These are phyloP conservation scores for Trichoderma cornu-damae DNA, from an alignment of 2,329 filamentous ascomycete genomes.

Conservation along the genomic window DNA sequence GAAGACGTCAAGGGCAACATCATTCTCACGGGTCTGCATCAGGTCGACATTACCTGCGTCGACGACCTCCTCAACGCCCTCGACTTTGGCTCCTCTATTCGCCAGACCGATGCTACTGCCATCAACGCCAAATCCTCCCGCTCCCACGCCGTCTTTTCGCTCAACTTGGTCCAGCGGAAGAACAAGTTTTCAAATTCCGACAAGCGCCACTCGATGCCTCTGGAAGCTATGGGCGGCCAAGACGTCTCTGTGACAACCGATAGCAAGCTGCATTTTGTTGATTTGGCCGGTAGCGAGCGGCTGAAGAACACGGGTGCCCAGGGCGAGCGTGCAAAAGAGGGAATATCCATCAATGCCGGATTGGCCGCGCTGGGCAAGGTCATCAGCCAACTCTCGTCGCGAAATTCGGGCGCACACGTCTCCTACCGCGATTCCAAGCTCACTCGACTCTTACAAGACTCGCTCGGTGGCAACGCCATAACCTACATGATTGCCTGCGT, in stretches of 20 bases:
- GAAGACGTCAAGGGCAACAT: slow-evolving; percentile 95
- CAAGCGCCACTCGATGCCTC: slow-evolving; percentile 80
- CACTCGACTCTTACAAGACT: slow-evolving; percentile 91
- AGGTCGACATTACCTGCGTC: slow-evolving; percentile 82
- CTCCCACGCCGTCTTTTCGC: slow-evolving; percentile 93
- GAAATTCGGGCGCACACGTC: slow-evolving; percentile 80
- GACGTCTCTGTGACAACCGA: slow-evolving; percentile 77
- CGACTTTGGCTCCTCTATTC: slow-evolving; percentile 87
- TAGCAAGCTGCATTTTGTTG: slow-evolving; percentile 98
- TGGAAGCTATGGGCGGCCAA: slow-evolving; percentile 67
- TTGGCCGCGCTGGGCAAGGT: slow-evolving; percentile 94
- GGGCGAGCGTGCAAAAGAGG: slow-evolving; percentile 88
- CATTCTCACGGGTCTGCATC: slow-evolving; percentile 80
- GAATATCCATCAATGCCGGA: slow-evolving; percentile 96
- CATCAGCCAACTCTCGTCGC: slow-evolving; percentile 93
- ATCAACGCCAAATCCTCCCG: slow-evolving; percentile 97
- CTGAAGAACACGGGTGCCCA: slow-evolving; percentile 96
- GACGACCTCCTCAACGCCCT: slow-evolving; percentile 86
- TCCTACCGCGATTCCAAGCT: slow-evolving; percentile 98
- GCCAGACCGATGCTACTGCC: slow-evolving; percentile 93
- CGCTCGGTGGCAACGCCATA: slow-evolving; percentile 90
- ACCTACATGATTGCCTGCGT: slow-evolving; percentile 99
- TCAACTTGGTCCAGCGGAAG: slow-evolving; percentile 88
- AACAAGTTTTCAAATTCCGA: slow-evolving; percentile 58
- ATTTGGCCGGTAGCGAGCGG: slow-evolving; percentile 92